Base-by-base conservation (phyloP, 495 filamentous ascomycete genomes). In the Xylaria telfairii region DNA sequence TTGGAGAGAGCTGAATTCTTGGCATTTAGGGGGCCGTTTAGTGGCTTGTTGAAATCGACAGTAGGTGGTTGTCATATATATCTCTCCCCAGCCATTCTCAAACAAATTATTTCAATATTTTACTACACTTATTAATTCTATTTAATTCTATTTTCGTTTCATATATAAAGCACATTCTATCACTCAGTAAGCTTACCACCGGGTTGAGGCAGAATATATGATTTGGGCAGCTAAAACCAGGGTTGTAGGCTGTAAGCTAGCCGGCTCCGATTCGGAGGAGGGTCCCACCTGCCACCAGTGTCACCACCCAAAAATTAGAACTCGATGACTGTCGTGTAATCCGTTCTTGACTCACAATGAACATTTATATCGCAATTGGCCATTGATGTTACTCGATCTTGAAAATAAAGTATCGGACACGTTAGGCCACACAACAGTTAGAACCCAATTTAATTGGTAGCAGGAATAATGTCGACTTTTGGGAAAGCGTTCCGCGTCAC, bases 381-480 rank as follows among this genome's bases (percentile, higher is more conserved):
- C 26, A 47, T 64, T 64, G 41, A n/a, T 4, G 12, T 17, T 15
- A 19, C 2, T 63, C 26, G 2, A 63, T n/a, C 4, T 63, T 19
- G 12, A 10, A 5, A 12, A 28, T 9, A 47, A 6, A 3, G 7
- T 46, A 19, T 44, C 3, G n/a, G 32, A 63, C 6, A 63, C 0
- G n/a, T 46, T 17, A 28, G 19, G 1, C 30, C 5, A 4, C 5
- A 24, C 13, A 32, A 30, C 19, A 47, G 13, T 4, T 19, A 24
- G 5, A 39, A 8, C 51, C 46, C 13, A 57, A 26, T 17, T 21
- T 6, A 44, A 44, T 67, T 54, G 46, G 28, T 8, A n/a, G n/a
- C n/a, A n/a, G n/a, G n/a, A n/a, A n/a, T n/a, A n/a, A 96, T 97
- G 94, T 98, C 95, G 73, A 96, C 95, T 63, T 98, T 97, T 81